Percentiles rank a stretch among this genome's conserved stretches.
Conservation (phyloP, 306 rosid species). For the Arachis stenosperma region DNA sequence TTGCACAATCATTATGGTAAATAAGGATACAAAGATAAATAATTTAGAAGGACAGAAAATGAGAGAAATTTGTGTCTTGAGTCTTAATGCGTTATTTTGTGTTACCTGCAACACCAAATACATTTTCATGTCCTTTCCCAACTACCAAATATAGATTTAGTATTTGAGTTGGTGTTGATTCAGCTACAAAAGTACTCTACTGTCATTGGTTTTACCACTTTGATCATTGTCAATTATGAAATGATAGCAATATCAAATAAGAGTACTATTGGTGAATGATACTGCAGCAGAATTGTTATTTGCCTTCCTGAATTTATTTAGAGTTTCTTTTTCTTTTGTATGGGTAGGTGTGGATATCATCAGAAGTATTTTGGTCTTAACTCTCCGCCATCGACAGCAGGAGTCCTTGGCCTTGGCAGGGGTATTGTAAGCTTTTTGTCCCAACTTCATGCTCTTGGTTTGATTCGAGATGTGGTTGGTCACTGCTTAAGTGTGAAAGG, state of each 20-base stretch:
- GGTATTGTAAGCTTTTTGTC: conserved; percentile 66
- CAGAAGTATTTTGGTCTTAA: conserved; percentile 53
- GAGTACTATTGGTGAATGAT: not conserved
- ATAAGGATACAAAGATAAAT: too few species aligned
- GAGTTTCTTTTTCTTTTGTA: conserved; percentile 28
- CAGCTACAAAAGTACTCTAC: not conserved
- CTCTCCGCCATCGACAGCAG: conserved; percentile 65
- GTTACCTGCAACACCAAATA: too few species aligned
- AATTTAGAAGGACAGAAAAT: too few species aligned
- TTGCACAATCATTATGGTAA: not conserved
- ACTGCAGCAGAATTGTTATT: not conserved
- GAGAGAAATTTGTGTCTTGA: too few species aligned
- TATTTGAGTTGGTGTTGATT: not conserved
- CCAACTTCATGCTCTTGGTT: conserved; percentile 59
- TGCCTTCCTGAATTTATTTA: conserved; percentile 1
- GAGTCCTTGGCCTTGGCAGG: conserved; percentile 85
- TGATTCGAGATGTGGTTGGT: conserved; percentile 61
- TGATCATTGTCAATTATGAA: conserved; percentile 19
- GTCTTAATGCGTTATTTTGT: too few species aligned
- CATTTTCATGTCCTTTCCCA: too few species aligned
- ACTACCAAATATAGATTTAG: not conserved
- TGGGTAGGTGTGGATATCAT: conserved; percentile 90
- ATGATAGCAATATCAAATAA: conserved; percentile 1
- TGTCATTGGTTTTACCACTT: not conserved
- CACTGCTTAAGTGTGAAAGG: conserved; percentile 75